A percentile compares a stretch with the other conserved stretches of the same genome.
phyloP scores from a whole-genome alignment of 768 basidiomycete genomes.

The Agaricus sinodeliciosus region DNA sequence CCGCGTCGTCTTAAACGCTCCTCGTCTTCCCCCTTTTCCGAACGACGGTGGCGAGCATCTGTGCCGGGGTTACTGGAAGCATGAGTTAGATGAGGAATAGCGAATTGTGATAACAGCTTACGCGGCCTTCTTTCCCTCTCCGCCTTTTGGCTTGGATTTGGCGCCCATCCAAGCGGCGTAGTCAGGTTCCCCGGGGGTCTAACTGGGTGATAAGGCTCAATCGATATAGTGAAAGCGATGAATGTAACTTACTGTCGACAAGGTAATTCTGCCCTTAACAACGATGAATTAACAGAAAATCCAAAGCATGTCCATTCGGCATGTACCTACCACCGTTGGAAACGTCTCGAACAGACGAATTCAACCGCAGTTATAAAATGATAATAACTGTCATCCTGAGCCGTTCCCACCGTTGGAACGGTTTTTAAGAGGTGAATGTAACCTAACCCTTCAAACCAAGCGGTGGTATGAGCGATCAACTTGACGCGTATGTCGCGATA shows the following conservation, averaged over 20 bases:
- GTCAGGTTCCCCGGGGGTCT: constrained; percentile 88
- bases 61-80: constrained; percentile 51
- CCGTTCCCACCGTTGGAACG: too few relatives aligned
- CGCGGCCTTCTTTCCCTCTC: constrained; percentile 72
- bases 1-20: constrained; percentile 87
- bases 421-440: too few relatives aligned
- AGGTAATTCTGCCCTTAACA: too few relatives aligned
- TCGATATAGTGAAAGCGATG: not conserved
- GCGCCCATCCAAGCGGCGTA: constrained; percentile 87
- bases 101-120: not conserved
- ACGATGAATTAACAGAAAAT: too few relatives aligned
- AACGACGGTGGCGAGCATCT: constrained; percentile 81
- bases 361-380: too few relatives aligned
- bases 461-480: not conserved
- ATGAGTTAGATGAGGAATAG: constrained; percentile 1
- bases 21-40: constrained; percentile 97
- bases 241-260: constrained; percentile 84
- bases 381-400: too few relatives aligned
- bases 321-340: too few relatives aligned
- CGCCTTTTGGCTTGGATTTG: constrained; percentile 79
- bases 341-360: too few relatives aligned
- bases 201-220: not conserved
- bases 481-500: not conserved
- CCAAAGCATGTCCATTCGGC: too few relatives aligned
- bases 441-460: not conserved